These are phyloP conservation scores for Cercospora sesami DNA, from an alignment of 2,329 filamentous ascomycete species.

Conservation along the genomic window DNA sequence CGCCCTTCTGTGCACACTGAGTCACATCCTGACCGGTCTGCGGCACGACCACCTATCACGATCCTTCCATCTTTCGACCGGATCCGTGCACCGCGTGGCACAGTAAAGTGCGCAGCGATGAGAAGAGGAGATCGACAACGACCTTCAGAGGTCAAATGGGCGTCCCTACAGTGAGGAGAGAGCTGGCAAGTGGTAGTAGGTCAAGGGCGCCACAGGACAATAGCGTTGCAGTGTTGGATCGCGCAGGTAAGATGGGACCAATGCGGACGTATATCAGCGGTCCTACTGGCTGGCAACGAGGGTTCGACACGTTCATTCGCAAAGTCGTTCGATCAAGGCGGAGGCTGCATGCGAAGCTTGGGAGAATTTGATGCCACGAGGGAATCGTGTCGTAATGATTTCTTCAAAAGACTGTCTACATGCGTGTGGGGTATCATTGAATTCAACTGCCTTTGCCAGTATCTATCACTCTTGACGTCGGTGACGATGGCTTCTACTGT, in stretches of 20 bases:
- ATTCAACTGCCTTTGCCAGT: too few species aligned
- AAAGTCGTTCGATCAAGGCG: too few species aligned
- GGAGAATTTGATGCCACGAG: too few species aligned
- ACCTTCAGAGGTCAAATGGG: not conserved
- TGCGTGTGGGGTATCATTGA: too few species aligned
- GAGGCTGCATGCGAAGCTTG: too few species aligned
- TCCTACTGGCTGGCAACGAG: not conserved
- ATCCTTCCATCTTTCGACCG: not conserved
- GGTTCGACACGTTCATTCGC: too few species aligned
- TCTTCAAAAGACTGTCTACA: too few species aligned
- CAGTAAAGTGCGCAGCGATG: not conserved
- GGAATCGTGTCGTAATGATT: too few species aligned
- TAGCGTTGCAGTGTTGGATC: not conserved
- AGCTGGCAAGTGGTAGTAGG: not conserved
- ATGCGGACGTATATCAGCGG: not conserved
- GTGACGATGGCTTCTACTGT: conserved; percentile 10
- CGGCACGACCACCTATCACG: not conserved
- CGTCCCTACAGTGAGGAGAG: not conserved
- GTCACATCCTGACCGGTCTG: not conserved
- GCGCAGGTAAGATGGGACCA: not conserved
- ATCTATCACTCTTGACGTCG: conserved; percentile 10
- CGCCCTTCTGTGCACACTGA: not conserved
- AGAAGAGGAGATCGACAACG: not conserved
- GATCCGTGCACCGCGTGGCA: not conserved
- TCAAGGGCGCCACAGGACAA: not conserved